Evolutionary conservation across 176 grass and related monocot species (phyloP).

Genomic region (Oryza glaberrima): DNA sequence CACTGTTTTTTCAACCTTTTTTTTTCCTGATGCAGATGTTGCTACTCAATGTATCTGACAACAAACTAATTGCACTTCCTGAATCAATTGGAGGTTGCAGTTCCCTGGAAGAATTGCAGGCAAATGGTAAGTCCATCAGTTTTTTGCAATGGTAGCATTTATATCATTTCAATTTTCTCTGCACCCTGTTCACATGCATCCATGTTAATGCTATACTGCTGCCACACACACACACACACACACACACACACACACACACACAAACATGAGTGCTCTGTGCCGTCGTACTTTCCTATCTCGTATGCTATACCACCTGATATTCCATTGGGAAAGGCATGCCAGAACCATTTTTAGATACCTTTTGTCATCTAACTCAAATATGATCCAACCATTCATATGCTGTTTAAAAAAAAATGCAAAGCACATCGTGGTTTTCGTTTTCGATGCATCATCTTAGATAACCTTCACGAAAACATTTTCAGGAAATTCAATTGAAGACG

Average conservation of each 20-base stretch:
- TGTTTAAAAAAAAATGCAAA: background rate
- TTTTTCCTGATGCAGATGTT: conserved; percentile 66
- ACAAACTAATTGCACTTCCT: conserved; percentile 85
- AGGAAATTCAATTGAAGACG: conserved; percentile 79
- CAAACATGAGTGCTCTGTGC: background rate
- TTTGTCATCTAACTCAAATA: background rate
- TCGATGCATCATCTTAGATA: background rate
- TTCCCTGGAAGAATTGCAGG: conserved; percentile 93
- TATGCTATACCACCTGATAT: background rate
- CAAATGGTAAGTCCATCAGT: conserved; percentile 60
- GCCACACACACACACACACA: too few species aligned
- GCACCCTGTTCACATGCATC: background rate
- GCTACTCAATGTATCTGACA: conserved; percentile 84
- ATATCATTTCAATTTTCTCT: conserved; percentile 7
- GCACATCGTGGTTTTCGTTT: background rate
- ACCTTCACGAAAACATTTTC: conserved; percentile 46
- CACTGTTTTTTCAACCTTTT: conserved; percentile 4
- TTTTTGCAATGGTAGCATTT: conserved; percentile 9
- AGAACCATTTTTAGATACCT: background rate
- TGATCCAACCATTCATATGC: background rate
- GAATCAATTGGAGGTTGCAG: conserved; percentile 86
- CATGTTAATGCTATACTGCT: background rate
- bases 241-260: too few species aligned
- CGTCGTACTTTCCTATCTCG: conserved; percentile 4
- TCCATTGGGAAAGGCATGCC: background rate